Evolutionary conservation across 2,329 filamentous ascomycete genomes (phyloP).

Genomic region (Fusarium hostae): DNA sequence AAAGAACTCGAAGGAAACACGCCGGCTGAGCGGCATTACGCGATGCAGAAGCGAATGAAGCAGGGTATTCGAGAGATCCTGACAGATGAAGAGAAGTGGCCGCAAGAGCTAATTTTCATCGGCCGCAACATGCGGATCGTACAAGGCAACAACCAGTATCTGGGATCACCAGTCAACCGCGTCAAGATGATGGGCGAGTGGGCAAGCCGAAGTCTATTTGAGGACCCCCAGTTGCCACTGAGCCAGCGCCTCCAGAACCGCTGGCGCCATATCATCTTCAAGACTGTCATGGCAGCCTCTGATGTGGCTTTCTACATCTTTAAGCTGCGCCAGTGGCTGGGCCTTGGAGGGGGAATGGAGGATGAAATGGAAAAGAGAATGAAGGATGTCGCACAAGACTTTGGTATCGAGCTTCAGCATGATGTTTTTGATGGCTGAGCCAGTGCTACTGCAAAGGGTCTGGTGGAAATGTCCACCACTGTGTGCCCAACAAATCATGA

Average conservation of each 20-base stretch:
- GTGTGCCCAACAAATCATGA: conserved; percentile 22
- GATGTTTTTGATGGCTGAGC: conserved; percentile 83
- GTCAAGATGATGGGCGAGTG: conserved; percentile 94
- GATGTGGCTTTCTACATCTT: conserved; percentile 88
- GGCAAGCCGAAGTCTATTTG: conserved; percentile 85
- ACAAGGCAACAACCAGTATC: conserved; percentile 90
- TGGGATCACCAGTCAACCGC: conserved; percentile 89
- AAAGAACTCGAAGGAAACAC: conserved; percentile 68
- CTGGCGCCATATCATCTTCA: conserved; percentile 84
- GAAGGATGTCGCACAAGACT: conserved; percentile 87
- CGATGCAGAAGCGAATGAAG: conserved; percentile 88
- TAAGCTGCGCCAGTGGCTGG: conserved; percentile 80
- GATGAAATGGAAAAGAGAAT: conserved; percentile 91
- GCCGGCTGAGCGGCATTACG: conserved; percentile 80
- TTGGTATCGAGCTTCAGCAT: conserved; percentile 91
- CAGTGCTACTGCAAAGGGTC: not conserved
- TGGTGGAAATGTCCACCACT: not conserved
- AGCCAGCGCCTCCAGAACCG: conserved; percentile 74
- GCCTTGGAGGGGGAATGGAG: conserved; percentile 86
- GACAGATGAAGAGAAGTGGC: conserved; percentile 87
- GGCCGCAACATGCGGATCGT: conserved; percentile 92
- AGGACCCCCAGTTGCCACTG: conserved; percentile 73
- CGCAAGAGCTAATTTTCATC: conserved; percentile 91
- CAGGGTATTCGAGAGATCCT: conserved; percentile 75
- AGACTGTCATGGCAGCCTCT: conserved; percentile 76